Percentiles rank a stretch among this genome's conserved stretches.
Evolutionary conservation across 352 stramenopile genomes (phyloP).

Genomic region (Phytophthora capsici): DNA sequence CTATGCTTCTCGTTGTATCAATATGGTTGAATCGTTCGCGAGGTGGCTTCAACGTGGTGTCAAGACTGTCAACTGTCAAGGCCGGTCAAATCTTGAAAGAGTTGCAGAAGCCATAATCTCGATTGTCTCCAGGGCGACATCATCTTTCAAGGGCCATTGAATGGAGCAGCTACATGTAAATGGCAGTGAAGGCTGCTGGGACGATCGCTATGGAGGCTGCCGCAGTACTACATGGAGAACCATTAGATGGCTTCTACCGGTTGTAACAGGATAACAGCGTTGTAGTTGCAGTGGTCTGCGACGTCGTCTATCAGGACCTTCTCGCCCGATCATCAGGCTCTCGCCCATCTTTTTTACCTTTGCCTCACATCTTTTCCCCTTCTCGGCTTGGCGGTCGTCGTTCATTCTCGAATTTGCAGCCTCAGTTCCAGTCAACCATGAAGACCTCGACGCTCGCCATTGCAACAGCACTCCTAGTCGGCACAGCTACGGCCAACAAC

Average conservation of each 20-base stretch:
- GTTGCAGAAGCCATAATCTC: conserved; percentile 17
- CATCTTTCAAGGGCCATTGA: neutral
- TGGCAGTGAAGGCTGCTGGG: conserved; percentile 9
- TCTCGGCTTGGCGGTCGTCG: neutral
- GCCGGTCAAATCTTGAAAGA: conserved; percentile 27
- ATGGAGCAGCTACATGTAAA: neutral
- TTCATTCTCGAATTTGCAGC: conserved; percentile 34
- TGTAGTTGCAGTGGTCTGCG: conserved; percentile 6
- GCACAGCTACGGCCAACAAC: conserved; percentile 8
- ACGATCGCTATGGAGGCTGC: neutral
- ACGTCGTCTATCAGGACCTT: conserved; percentile 14
- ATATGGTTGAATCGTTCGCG: neutral
- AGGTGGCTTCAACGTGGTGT: conserved; percentile 9
- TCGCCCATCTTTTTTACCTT: conserved; percentile 19
- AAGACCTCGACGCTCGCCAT: conserved; percentile 20
- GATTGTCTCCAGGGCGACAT: conserved; percentile 6
- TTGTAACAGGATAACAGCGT: neutral
- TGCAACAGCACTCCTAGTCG: conserved; percentile 9
- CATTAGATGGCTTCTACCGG: no score
- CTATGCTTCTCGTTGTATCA: conserved; percentile 5
- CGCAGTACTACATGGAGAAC: neutral
- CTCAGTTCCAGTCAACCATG: conserved; percentile 8
- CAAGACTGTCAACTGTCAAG: neutral
- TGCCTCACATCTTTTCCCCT: conserved; percentile 17
- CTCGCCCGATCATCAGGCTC: conserved; percentile 22